Evolutionary conservation across 371 early-diverging fungal genomes (phyloP), one percentile per base, ranked within the genome.

Genomic region (Capillidium rhysosporum): DNA sequence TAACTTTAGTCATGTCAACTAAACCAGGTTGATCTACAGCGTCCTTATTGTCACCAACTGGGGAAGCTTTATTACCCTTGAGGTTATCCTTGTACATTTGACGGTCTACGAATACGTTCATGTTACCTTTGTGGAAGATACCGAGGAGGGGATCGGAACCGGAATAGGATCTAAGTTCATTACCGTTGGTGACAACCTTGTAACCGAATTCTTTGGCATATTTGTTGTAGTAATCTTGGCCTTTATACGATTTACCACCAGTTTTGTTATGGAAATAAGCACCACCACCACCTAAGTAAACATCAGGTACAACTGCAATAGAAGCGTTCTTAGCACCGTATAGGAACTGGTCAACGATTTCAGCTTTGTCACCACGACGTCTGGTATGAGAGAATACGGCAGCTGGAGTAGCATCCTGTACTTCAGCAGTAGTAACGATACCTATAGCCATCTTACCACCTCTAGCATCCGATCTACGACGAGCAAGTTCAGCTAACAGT

Each of bases 21-120:
- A 80, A 60, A 52, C 75, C 71, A 55, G 84, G 84, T 68, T 83
- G 84, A 55, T 75, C 65, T n/a, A 69, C 59, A 46, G 77, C 76
- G 54, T 69, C 63, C 1, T 59, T 59, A 28, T 70, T 72, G 31
- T 62, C 70, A 31, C 73, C 64, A 55, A 70, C 67, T 58, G 75
- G 74, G 52, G 67, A 65, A 40, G 66, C 63, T 41, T 60, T 65
- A 56, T 68, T 65, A 48, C 66, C 67, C 14, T 61, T 61, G 29
- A 78, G 65, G 61, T 75, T 76, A 57, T 67, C 65, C 49, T 67
- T 68, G 61, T 66, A 71, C 56, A 80, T 56, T 49, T 74, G 73
- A 52, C 84, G 76, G 58, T 81, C 84, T 60, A 77, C 54, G 81
- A 80, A 84, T 46, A 72, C 70, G 62, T 82, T 78, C 68, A 84